These are phyloP conservation scores for Saccharomyces hybrid DNA, from an alignment of 1,139 yeast genomes.

Conservation along the genomic window DNA sequence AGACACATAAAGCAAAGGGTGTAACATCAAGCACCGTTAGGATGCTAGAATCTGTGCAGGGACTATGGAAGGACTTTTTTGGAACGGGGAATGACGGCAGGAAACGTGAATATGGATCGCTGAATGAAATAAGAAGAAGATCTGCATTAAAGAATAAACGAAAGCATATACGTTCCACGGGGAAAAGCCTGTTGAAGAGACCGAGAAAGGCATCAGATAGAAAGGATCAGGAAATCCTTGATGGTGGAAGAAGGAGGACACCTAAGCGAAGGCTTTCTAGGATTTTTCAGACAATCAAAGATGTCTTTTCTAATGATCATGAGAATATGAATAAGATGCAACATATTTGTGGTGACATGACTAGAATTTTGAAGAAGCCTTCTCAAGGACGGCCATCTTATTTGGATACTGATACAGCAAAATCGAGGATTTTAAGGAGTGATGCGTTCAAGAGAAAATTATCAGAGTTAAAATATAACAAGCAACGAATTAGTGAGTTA, in stretches of 20 bases:
- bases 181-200: conserved; percentile 1
- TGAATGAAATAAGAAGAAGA: conserved; percentile 12
- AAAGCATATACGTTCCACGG: neutral
- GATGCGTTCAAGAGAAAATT: conserved; percentile 25
- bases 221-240: neutral
- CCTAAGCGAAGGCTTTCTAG: neutral
- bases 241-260: neutral
- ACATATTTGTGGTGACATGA: conserved; percentile 13
- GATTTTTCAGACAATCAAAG: conserved; percentile 13
- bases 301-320: conserved; percentile 19
- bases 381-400: conserved; percentile 5
- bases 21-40: neutral
- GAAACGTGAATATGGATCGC: conserved; percentile 17
- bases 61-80: conserved; percentile 7
- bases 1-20: neutral
- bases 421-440: conserved; percentile 20
- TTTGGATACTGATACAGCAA: conserved; percentile 4
- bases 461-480: conserved; percentile 24
- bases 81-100: conserved; percentile 14
- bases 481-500: conserved; percentile 19
- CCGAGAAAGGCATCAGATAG: neutral
- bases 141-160: neutral
- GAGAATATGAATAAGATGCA: conserved; percentile 20
- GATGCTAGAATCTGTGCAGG: conserved; percentile 11
- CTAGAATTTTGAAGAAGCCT: conserved; percentile 8